Evolutionary conservation across 2,329 filamentous ascomycete genomes (phyloP).

Genomic region (Botryosphaeria dothidea): DNA sequence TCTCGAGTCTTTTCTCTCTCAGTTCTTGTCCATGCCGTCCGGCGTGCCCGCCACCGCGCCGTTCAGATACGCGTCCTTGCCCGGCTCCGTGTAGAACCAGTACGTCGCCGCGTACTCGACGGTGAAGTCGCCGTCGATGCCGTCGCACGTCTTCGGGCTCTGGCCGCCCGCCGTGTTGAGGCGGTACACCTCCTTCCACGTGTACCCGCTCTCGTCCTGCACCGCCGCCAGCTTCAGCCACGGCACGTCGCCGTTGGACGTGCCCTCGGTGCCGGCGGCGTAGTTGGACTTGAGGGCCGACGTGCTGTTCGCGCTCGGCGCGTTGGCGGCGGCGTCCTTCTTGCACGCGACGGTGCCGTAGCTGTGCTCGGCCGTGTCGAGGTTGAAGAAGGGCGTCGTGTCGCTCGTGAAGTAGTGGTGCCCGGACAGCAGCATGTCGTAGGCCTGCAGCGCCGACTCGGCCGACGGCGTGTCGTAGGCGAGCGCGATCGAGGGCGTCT

Average conservation of each 20-base stretch:
- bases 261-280: slow-evolving; percentile 26
- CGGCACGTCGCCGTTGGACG: slow-evolving; percentile 63
- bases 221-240: slow-evolving; percentile 72
- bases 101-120: slow-evolving; percentile 84
- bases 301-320: slow-evolving; percentile 52
- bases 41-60: slow-evolving; percentile 6
- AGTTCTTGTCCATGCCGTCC: background rate
- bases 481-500: slow-evolving; percentile 68
- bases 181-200: slow-evolving; percentile 76
- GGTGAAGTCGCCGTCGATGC: slow-evolving; percentile 63
- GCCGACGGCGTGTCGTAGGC: slow-evolving; percentile 59
- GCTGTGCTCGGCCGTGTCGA: slow-evolving; percentile 57
- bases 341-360: slow-evolving; percentile 64
- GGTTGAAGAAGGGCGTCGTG: slow-evolving; percentile 77
- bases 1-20: background rate
- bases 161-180: slow-evolving; percentile 81
- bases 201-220: slow-evolving; percentile 42
- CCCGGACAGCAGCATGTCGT: slow-evolving; percentile 66
- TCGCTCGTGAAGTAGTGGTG: slow-evolving; percentile 77
- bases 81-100: slow-evolving; percentile 52
- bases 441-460: slow-evolving; percentile 50
- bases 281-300: slow-evolving; percentile 44
- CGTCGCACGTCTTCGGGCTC: slow-evolving; percentile 71
- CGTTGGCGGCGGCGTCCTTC: slow-evolving; percentile 62
- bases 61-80: slow-evolving; percentile 6